Conservation (phyloP, 768 basidiomycete genomes). For the Mycena latifolia region DNA sequence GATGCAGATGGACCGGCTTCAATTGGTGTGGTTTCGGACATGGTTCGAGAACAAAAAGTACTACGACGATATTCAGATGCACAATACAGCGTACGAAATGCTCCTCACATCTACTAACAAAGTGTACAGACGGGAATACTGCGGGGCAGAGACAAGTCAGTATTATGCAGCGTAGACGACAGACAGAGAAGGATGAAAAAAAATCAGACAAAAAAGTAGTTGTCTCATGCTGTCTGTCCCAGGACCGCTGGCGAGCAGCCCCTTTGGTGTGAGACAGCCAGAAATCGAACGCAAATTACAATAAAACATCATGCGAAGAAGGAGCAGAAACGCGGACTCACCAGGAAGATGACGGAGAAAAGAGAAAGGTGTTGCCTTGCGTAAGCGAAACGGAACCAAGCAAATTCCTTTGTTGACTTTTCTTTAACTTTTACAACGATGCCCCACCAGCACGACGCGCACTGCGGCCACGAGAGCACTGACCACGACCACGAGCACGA, state of each 20-base stretch:
- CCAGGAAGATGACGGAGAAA: constrained; percentile 7
- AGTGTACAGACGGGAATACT: constrained; percentile 19
- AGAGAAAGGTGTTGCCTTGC: background rate
- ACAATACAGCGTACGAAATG: constrained; percentile 24
- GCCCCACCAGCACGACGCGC: constrained; percentile 28
- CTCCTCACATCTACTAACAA: constrained; percentile 45
- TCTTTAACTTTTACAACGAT: background rate
- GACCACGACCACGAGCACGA: constrained; percentile 28
- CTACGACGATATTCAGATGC: constrained; percentile 30
- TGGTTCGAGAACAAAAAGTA: constrained; percentile 20
- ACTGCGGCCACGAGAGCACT: constrained; percentile 27
- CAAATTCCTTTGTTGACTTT: too few relatives aligned
- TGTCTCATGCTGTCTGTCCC: constrained; percentile 81
- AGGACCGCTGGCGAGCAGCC: constrained; percentile 82
- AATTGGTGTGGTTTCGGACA: constrained; percentile 28
- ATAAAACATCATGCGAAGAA: constrained; percentile 63
- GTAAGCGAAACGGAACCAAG: background rate
- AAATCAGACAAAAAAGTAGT: constrained; percentile 63
- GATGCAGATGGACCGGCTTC: constrained; percentile 21
- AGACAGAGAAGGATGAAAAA: constrained; percentile 15
- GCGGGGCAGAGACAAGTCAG: constrained; percentile 36
- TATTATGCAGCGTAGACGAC: background rate
- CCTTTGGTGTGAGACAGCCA: constrained; percentile 74
- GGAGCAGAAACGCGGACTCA: constrained; percentile 5
- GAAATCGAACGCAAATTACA: constrained; percentile 94